Percentiles rank a stretch among this genome's conserved stretches.
Evolutionary conservation across 2,329 filamentous ascomycete species (phyloP).

Genomic region (Tolypocladium tundrense): DNA sequence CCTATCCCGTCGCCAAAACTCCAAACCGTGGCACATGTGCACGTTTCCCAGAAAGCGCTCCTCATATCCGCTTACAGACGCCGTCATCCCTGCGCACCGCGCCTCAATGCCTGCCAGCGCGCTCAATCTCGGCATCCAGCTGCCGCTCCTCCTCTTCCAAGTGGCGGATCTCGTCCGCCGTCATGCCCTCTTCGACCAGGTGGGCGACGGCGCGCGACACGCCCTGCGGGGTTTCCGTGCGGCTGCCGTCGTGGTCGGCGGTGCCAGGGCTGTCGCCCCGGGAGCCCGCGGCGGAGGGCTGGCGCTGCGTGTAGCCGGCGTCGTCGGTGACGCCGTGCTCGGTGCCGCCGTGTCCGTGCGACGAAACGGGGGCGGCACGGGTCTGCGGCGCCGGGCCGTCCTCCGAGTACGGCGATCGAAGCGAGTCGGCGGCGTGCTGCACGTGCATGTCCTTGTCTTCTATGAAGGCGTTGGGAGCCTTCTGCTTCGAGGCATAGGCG

Average conservation of each 20-base stretch:
- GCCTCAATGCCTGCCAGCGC: conserved; percentile 20
- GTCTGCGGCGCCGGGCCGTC: conserved; percentile 16
- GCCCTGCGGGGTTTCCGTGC: conserved; percentile 16
- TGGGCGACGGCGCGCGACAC: conserved; percentile 33
- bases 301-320: neutral
- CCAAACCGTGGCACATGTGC: neutral
- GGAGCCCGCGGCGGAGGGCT: neutral
- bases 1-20: neutral
- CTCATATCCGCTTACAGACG: neutral
- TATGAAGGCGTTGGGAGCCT: conserved; percentile 27
- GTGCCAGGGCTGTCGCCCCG: neutral
- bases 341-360: neutral
- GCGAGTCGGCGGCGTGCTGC: conserved; percentile 25
- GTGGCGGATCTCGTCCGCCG: conserved; percentile 41
- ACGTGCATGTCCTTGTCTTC: conserved; percentile 34
- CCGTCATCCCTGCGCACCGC: neutral
- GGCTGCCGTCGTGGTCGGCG: neutral
- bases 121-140: conserved; percentile 46
- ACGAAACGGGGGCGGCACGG: neutral
- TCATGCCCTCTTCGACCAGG: conserved; percentile 52
- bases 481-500: conserved; percentile 12
- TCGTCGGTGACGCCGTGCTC: neutral
- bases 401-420: conserved; percentile 33
- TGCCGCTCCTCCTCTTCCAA: conserved; percentile 48
- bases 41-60: neutral